Base-by-base conservation (phyloP, 345 rosid genomes). In the Citrus unshiu region DNA sequence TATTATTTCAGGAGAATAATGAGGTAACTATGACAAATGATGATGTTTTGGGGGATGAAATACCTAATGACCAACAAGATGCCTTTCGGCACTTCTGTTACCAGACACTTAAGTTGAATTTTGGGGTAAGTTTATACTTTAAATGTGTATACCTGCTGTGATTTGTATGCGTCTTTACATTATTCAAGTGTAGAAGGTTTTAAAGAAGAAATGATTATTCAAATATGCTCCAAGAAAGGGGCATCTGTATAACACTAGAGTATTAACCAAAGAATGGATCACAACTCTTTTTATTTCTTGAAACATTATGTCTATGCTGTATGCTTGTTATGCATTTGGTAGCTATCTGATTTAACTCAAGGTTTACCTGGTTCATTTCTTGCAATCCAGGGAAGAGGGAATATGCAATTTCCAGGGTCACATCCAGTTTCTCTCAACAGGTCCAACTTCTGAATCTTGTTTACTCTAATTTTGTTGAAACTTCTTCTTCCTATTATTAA, bases 21-120 rank as follows among this genome's bases (percentile, higher is more conserved):
- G 95, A 85, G 79, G 75, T 80, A 12, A 72, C 68, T 68, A 88
- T 94, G 97, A 91, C 98, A 68, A 96, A 94, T 91, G 97, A 96
- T 88, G 98, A 96, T 84, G 80, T 94, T 80, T 84, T 96, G 80
- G 99, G 99, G 29, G 99, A 94, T 87, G 97, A 96, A 85, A 91
- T 96, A 84, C 99, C 98, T 77, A 59, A 68, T 56, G 97, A 94
- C 72, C 99, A 96, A 89, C 85, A 77, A 82, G 86, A 88, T 80
- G 82, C 81, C 34, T 68, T 91, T 81, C 90, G 92, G 39, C 81
- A 71, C 4, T 89, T 89, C 79, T 94, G 97, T 89, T 93, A 91
- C 82, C 91, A 83, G 83, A 83, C 84, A 39, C 90, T 96, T 69
- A 89, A 90, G 79, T 79, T 89, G 84, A 93, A 81, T 86, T 70